phyloP scores from a whole-genome alignment of 78 protist species.

The Monocercomonoides exilis region DNA sequence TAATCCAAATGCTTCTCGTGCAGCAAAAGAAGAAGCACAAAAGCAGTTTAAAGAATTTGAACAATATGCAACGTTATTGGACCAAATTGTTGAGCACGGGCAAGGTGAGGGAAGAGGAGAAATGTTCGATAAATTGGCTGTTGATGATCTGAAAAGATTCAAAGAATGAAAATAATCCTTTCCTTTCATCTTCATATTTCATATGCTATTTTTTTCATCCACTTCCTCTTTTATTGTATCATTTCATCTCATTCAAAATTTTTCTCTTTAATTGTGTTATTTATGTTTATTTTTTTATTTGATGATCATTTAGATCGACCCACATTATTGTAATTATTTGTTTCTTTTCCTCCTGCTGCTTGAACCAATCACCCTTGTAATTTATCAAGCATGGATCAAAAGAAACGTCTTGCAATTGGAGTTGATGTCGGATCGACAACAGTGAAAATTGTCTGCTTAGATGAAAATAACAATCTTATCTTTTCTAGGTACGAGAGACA shows the following conservation, averaged over 20 bases:
- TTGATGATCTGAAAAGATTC: neutral
- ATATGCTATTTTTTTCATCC: too few species aligned
- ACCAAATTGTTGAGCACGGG: neutral
- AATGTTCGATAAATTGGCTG: neutral
- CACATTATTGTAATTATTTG: too few species aligned
- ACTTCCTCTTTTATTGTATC: too few species aligned
- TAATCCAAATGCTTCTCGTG: neutral
- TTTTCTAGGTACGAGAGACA: neutral
- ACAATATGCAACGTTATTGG: neutral
- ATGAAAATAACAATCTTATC: neutral
- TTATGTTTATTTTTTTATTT: too few species aligned
- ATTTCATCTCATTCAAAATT: too few species aligned
- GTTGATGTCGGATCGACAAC: slow-evolving; percentile 16
- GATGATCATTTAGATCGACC: too few species aligned
- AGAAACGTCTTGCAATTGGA: neutral
- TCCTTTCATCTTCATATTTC: too few species aligned
- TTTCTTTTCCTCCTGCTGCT: too few species aligned
- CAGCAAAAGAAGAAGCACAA: neutral
- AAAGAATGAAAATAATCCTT: too few species aligned
- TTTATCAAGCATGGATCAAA: too few species aligned
- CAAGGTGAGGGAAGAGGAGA: slow-evolving; percentile 10
- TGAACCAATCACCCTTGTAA: too few species aligned
- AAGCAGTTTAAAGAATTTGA: neutral
- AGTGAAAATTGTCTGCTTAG: slow-evolving; percentile 9
- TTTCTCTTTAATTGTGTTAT: too few species aligned